Evolutionary conservation across 768 basidiomycete genomes (phyloP), one percentile per base, ranked within the genome.

Genomic region (Leccinum variicolor): DNA sequence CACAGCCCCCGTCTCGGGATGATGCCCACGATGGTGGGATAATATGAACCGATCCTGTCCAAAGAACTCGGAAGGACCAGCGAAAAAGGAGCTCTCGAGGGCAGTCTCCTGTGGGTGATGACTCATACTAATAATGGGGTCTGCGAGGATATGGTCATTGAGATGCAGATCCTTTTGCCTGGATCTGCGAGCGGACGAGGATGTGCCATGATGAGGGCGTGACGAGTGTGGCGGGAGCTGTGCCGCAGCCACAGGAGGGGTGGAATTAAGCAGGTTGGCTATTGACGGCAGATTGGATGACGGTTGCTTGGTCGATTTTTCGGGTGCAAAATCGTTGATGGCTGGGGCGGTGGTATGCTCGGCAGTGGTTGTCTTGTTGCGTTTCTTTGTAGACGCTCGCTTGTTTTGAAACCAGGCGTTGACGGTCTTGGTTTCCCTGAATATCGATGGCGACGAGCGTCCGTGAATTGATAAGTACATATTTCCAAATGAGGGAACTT

Each of bases 401-500:
- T 90, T 91, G 70, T 91, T 91, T 75, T 91, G 89, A 73, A 91
- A 92, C 86, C 88, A 91, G 14, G 90, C 87, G 69, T 89, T 88
- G 68, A 91, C 89, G 3, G 87, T 89, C 80, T 91, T 91, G 71
- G 84, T 85, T 70, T 90, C 87, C 86, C 90, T 91, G 68, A 53
- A 53, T 39, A 39, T 61, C 54, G 55, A 57, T 50, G 41, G 59
- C 46, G 58, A 57, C 47, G 58, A 31, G 58, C 33, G 52, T 54
- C 29, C 53, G 21, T 3, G 43, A 46, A 62, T 56, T 61, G 62
- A 69, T 62, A 67, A 64, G 56, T 58, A 55, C 63, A 59, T 59
- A 62, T 68, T 51, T 43, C 70, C 62, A 52, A 72, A 71, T 58
- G 59, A 60, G 64, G 55, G 57, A 64, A 79, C 89, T 70, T 65